Evolutionary conservation across 805 yeast genomes (phyloP).

Genomic region (Candida verbasci): DNA sequence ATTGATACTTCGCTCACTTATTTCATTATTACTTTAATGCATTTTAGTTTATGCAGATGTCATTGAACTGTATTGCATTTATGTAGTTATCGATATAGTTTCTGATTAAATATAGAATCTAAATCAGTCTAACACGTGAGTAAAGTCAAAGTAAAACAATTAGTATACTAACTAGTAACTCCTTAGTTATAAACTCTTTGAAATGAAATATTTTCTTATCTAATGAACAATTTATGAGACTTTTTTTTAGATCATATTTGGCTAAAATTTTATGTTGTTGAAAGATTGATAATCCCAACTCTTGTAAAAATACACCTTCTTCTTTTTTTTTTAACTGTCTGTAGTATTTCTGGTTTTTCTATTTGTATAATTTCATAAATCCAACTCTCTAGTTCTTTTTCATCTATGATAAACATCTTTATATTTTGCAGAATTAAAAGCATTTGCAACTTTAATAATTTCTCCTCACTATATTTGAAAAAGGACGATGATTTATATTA

Average conservation of each 20-base stretch:
- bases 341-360: slow-evolving; percentile 2
- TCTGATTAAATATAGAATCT: slow-evolving; percentile 1
- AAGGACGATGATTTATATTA: neutral
- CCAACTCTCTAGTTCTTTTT: neutral
- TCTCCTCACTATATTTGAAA: slow-evolving; percentile 2
- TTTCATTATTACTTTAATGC: too few species aligned
- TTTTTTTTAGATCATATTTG: too few species aligned
- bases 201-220: too few species aligned
- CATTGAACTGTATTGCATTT: too few species aligned
- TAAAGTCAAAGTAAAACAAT: neutral
- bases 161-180: slow-evolving; percentile 4
- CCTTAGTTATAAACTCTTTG: neutral
- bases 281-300: too few species aligned
- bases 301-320: too few species aligned
- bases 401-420: neutral
- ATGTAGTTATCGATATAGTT: slow-evolving; percentile 1
- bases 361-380: slow-evolving; percentile 1
- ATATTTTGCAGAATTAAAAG: slow-evolving; percentile 1
- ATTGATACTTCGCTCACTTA: too few species aligned
- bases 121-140: slow-evolving; percentile 5
- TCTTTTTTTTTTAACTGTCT: too few species aligned
- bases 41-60: too few species aligned
- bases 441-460: slow-evolving; percentile 1
- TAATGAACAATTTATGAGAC: too few species aligned
- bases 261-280: too few species aligned